Conservation (phyloP, 1,139 yeast genomes). For the Candida dubliniensis region DNA sequence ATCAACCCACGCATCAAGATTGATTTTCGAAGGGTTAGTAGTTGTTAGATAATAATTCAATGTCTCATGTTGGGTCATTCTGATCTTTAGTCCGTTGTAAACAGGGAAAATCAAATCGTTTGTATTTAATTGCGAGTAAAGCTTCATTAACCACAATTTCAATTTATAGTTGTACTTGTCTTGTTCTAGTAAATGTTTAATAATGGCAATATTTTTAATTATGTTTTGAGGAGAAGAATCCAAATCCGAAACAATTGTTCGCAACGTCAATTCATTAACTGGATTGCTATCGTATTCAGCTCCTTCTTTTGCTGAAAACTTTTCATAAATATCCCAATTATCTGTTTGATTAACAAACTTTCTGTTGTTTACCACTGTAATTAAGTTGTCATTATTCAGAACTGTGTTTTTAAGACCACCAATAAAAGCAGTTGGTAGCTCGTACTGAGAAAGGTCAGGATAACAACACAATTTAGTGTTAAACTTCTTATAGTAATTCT, state of each 20-base stretch:
- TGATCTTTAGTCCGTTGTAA: conserved; percentile 58
- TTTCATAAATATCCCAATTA: conserved; percentile 37
- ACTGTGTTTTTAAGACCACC: conserved; percentile 13
- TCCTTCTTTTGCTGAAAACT: conserved; percentile 9
- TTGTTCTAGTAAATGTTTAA: conserved; percentile 47
- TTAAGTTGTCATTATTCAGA: conserved; percentile 27
- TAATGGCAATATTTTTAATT: conserved; percentile 36
- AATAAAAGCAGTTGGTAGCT: conserved; percentile 15
- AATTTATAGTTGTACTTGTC: conserved; percentile 70
- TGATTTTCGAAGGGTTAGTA: conserved; percentile 39
- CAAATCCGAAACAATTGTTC: conserved; percentile 39
- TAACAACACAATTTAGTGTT: conserved; percentile 61
- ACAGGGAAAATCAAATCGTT: conserved; percentile 50
- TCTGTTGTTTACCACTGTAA: conserved; percentile 48
- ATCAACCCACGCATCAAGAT: conserved; percentile 27
- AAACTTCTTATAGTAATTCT: conserved; percentile 42
- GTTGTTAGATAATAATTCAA: conserved; percentile 57
- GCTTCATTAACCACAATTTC: conserved; percentile 66
- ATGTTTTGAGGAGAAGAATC: conserved; percentile 15
- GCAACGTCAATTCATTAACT: conserved; percentile 62
- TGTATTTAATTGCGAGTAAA: conserved; percentile 63
- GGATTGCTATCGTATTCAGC: conserved; percentile 25
- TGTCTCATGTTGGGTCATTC: conserved; percentile 79
- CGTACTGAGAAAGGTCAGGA: conserved; percentile 51
- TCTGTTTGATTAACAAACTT: conserved; percentile 35